Evolutionary conservation across 805 yeast genomes (phyloP).

Genomic region (Candida ficus): DNA sequence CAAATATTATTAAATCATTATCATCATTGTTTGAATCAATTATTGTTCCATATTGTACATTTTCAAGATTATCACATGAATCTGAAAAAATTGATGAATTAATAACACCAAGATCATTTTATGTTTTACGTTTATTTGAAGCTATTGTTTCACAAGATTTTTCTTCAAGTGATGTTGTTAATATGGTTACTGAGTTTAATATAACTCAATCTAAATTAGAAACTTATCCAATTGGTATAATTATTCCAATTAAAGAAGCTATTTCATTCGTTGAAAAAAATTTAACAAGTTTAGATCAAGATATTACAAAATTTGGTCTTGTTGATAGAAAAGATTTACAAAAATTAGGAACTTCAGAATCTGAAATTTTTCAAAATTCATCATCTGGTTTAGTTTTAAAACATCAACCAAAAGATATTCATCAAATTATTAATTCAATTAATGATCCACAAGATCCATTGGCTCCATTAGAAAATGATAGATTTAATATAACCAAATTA

Average conservation of each 20-base stretch:
- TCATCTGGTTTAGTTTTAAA: background rate
- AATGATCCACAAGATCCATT: slow-evolving; percentile 41
- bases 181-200: slow-evolving; percentile 53
- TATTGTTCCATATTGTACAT: slow-evolving; percentile 53
- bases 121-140: slow-evolving; percentile 57
- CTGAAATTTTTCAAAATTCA: slow-evolving; percentile 3
- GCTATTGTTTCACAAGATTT: slow-evolving; percentile 49
- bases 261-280: slow-evolving; percentile 48
- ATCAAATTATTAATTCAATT: slow-evolving; percentile 35
- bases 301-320: slow-evolving; percentile 41
- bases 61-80: slow-evolving; percentile 65
- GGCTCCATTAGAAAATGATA: slow-evolving; percentile 65
- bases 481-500: slow-evolving; percentile 59
- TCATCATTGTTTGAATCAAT: slow-evolving; percentile 41
- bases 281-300: slow-evolving; percentile 43
- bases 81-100: slow-evolving; percentile 50
- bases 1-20: slow-evolving; percentile 52
- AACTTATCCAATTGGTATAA: slow-evolving; percentile 69
- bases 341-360: slow-evolving; percentile 15
- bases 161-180: slow-evolving; percentile 50
- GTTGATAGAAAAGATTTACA: slow-evolving; percentile 66
- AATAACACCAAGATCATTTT: slow-evolving; percentile 63
- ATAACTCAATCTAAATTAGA: slow-evolving; percentile 50
- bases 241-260: slow-evolving; percentile 61
- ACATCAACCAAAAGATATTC: slow-evolving; percentile 33